Conservation (phyloP, 345 rosid species). For the Eucalyptus albens region DNA sequence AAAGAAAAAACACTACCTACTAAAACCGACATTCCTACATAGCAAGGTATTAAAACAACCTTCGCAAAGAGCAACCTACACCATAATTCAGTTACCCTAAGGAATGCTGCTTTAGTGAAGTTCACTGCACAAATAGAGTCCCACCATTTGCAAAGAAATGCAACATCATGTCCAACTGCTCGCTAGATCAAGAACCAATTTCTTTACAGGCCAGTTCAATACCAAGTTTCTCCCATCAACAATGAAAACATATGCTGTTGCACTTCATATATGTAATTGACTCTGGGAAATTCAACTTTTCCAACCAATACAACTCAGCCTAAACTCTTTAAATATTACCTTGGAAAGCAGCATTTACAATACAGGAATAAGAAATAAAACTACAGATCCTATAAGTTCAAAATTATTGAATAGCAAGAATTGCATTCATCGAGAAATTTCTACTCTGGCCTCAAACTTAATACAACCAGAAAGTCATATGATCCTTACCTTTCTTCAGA, state of each 20-base stretch:
- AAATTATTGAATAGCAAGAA: not conserved
- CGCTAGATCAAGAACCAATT: not conserved
- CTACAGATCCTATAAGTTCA: not conserved
- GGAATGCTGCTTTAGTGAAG: not conserved
- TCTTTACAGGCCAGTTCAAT: not conserved
- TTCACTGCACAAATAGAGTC: not conserved
- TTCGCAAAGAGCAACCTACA: not conserved
- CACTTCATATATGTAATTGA: not conserved
- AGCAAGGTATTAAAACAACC: not conserved
- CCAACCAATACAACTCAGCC: not conserved
- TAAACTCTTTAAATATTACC: not conserved
- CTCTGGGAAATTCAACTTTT: not conserved
- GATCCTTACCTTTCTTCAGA: slow-evolving; percentile 53
- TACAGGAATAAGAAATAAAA: not conserved
- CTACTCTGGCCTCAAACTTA: not conserved
- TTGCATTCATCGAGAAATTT: not conserved
- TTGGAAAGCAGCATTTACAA: not conserved
- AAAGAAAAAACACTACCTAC: not conserved
- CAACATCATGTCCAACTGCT: not conserved
- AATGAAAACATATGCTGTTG: not conserved
- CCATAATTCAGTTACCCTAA: not conserved
- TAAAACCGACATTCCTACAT: not conserved
- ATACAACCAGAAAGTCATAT: not conserved
- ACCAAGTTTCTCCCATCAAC: not conserved
- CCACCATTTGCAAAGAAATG: not conserved